A percentile compares a stretch with the other conserved stretches of the same genome.
These are phyloP conservation scores for Pythium dissotocum DNA, from an alignment of 352 stramenopile genomes.

Conservation along the genomic window DNA sequence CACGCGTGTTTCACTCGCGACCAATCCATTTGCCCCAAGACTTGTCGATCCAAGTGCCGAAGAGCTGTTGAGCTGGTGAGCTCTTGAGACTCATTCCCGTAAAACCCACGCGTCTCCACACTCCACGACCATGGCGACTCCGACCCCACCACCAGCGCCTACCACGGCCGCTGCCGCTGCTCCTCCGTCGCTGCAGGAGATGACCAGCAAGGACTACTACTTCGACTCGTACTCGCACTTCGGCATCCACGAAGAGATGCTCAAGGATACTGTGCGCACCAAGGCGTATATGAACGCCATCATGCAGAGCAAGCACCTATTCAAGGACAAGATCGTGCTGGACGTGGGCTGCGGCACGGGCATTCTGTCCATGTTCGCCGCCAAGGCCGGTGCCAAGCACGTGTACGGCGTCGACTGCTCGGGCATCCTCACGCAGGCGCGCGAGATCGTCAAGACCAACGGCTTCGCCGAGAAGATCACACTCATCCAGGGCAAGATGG, in stretches of 20 bases:
- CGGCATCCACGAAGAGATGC: constrained; percentile 98
- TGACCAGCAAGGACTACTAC: constrained; percentile 97
- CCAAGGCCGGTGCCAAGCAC: constrained; percentile 91
- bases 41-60: constrained; percentile 23
- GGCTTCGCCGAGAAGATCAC: constrained; percentile 93
- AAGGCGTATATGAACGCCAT: constrained; percentile 98
- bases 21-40: constrained; percentile 25
- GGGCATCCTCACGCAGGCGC: constrained; percentile 93
- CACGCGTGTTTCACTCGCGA: constrained; percentile 28
- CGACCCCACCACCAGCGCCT: constrained; percentile 30
- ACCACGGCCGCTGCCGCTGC: constrained; percentile 8
- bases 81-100: background rate
- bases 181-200: constrained; percentile 38
- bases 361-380: constrained; percentile 97
- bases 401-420: constrained; percentile 96
- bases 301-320: constrained; percentile 95
- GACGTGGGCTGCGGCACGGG: constrained; percentile 97
- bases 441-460: constrained; percentile 95
- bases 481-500: constrained; percentile 94
- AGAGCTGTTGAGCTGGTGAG: constrained; percentile 16
- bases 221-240: constrained; percentile 99
- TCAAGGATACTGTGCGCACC: constrained; percentile 97
- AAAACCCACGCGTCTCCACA: background rate
- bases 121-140: constrained; percentile 33
- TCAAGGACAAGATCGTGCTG: constrained; percentile 96